Conservation (phyloP, 768 basidiomycete genomes). For the Lentinula sp. region DNA sequence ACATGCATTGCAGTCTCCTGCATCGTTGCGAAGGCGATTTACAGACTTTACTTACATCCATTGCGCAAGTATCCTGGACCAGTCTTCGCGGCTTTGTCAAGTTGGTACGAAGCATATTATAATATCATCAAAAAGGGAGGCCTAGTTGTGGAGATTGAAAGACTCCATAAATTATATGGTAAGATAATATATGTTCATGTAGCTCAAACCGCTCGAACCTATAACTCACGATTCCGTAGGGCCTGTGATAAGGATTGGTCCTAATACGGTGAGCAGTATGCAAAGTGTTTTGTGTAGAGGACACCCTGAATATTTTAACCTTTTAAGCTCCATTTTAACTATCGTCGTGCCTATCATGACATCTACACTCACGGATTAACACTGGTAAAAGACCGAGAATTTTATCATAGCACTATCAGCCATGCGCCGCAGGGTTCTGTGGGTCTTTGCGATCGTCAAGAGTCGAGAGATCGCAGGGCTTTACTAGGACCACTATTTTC, state of each 20-base stretch:
- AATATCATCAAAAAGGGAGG: slow-evolving; percentile 19
- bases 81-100: slow-evolving; percentile 18
- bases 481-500: slow-evolving; percentile 13
- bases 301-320: neutral
- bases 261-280: slow-evolving; percentile 24
- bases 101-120: slow-evolving; percentile 21
- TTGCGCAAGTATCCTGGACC: slow-evolving; percentile 22
- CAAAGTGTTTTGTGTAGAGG: neutral
- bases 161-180: slow-evolving; percentile 21
- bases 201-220: neutral
- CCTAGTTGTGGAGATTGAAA: slow-evolving; percentile 19
- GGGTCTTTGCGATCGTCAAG: neutral
- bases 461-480: slow-evolving; percentile 11
- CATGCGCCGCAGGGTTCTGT: neutral
- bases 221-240: slow-evolving; percentile 13
- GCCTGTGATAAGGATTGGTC: slow-evolving; percentile 28
- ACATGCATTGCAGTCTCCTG: neutral
- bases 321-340: slow-evolving; percentile 29
- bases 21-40: neutral
- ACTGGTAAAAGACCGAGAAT: slow-evolving; percentile 15
- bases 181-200: neutral
- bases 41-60: slow-evolving; percentile 20
- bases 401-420: neutral
- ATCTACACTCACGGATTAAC: slow-evolving; percentile 21
- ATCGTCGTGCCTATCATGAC: slow-evolving; percentile 23